phyloP scores from a whole-genome alignment of 495 filamentous ascomycete genomes.

The Penicillium bialowiezense region DNA sequence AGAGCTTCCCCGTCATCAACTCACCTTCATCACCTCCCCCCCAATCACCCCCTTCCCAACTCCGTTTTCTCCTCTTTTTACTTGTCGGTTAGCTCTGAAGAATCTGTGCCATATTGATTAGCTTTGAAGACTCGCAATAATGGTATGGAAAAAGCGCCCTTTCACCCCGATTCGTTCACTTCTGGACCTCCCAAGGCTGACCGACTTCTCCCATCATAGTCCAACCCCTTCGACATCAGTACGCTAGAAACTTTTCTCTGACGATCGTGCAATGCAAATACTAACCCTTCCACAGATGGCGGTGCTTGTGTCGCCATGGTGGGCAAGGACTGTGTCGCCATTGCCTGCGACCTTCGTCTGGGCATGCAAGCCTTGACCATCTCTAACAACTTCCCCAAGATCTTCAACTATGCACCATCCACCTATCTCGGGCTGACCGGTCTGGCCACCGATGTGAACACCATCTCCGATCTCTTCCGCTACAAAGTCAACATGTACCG shows the following conservation, averaged over 20 bases:
- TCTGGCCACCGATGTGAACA: slow-evolving; percentile 91
- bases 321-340: slow-evolving; percentile 98
- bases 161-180: slow-evolving; percentile 7
- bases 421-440: slow-evolving; percentile 97
- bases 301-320: slow-evolving; percentile 97
- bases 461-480: slow-evolving; percentile 94
- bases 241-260: slow-evolving; percentile 29
- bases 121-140: slow-evolving; percentile 23
- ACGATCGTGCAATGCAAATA: slow-evolving; percentile 7
- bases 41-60: slow-evolving; percentile 14
- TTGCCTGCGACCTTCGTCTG: slow-evolving; percentile 97
- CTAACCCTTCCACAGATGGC: slow-evolving; percentile 64
- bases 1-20: slow-evolving; percentile 32
- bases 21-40: slow-evolving; percentile 29
- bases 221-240: slow-evolving; percentile 90
- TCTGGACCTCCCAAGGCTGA: slow-evolving; percentile 30
- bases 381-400: slow-evolving; percentile 99
- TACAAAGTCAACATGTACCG: slow-evolving; percentile 99
- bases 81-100: slow-evolving; percentile 14
- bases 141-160: slow-evolving; percentile 25
- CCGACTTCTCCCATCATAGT: slow-evolving; percentile 44
- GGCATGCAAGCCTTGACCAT: slow-evolving; percentile 95
- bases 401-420: slow-evolving; percentile 90
- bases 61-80: slow-evolving; percentile 4
- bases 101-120: slow-evolving; percentile 7